These are phyloP conservation scores for Royoungia palumana DNA, from an alignment of 768 basidiomycete genomes.

Conservation along the genomic window DNA sequence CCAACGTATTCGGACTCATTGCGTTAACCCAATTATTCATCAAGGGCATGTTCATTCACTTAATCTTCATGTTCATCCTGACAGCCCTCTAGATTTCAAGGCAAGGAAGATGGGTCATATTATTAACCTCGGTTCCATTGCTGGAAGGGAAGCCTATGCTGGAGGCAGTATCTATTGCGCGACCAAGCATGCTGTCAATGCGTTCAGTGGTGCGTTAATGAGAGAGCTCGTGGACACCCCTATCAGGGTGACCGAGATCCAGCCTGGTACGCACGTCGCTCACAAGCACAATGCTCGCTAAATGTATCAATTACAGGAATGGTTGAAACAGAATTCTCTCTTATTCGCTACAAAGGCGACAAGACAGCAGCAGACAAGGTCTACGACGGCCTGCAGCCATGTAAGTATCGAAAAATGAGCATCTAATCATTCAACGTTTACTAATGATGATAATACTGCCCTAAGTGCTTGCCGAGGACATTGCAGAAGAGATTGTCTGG, in stretches of 20 bases:
- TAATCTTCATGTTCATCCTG: slow-evolving; percentile 1
- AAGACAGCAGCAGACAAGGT: slow-evolving; percentile 79
- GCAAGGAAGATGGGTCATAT: slow-evolving; percentile 76
- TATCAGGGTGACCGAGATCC: slow-evolving; percentile 92
- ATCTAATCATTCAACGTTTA: background rate
- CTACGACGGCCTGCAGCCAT: slow-evolving; percentile 82
- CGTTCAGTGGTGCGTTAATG: slow-evolving; percentile 80
- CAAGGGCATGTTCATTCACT: slow-evolving; percentile 38
- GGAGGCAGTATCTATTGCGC: slow-evolving; percentile 94
- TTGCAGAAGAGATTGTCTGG: slow-evolving; percentile 99
- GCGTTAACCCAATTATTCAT: slow-evolving; percentile 74
- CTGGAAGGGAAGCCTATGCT: slow-evolving; percentile 82
- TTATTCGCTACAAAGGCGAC: slow-evolving; percentile 88
- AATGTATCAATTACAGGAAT: slow-evolving; percentile 46
- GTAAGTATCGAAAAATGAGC: slow-evolving; percentile 43
- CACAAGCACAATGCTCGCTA: slow-evolving; percentile 1
- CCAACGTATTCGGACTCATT: slow-evolving; percentile 84
- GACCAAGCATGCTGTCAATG: slow-evolving; percentile 81
- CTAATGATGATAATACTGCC: slow-evolving; percentile 9
- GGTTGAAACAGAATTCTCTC: slow-evolving; percentile 92
- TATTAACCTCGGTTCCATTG: slow-evolving; percentile 94
- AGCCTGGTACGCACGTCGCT: slow-evolving; percentile 59
- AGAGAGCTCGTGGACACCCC: slow-evolving; percentile 89
- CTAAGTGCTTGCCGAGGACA: slow-evolving; percentile 78
- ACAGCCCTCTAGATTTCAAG: slow-evolving; percentile 61